Evolutionary conservation across 192 early-diverging fungal genomes (phyloP).

Genomic region (Coemansia sp.): DNA sequence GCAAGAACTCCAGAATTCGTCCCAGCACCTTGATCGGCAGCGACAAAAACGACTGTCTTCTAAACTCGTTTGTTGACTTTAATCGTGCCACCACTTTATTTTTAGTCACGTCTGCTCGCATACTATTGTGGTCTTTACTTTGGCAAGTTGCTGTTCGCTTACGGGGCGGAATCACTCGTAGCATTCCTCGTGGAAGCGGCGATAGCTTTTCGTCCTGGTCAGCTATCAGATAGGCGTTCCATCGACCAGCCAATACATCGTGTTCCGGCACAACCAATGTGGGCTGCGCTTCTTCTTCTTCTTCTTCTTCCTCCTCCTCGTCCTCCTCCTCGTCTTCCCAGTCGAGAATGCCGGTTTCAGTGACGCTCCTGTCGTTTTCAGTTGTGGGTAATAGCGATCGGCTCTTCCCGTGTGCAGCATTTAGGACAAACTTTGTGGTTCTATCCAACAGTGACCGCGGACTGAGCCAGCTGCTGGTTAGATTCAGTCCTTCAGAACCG

Average conservation of each 20-base stretch:
- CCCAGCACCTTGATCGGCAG: slow-evolving; percentile 30
- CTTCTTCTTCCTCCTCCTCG: neutral
- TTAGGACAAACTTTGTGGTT: slow-evolving; percentile 47
- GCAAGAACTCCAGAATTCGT: slow-evolving; percentile 23
- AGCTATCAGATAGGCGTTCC: slow-evolving; percentile 13
- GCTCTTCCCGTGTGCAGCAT: slow-evolving; percentile 47
- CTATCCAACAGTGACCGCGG: slow-evolving; percentile 34
- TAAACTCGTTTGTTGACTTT: no score
- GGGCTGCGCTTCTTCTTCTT: neutral
- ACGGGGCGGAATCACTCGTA: slow-evolving; percentile 13
- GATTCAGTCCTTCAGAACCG: neutral
- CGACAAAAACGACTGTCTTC: slow-evolving; percentile 4
- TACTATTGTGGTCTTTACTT: neutral
- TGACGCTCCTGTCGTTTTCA: slow-evolving; percentile 2
- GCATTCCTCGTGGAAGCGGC: slow-evolving; percentile 2
- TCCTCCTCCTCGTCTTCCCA: slow-evolving; percentile 13
- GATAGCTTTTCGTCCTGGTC: neutral
- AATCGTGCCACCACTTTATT: no score
- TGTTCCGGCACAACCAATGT: slow-evolving; percentile 25
- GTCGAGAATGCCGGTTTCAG: slow-evolving; percentile 16
- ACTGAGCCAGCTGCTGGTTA: slow-evolving; percentile 1
- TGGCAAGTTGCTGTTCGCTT: slow-evolving; percentile 13
- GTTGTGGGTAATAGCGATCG: slow-evolving; percentile 44
- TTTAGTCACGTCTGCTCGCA: neutral
- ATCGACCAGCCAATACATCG: slow-evolving; percentile 34